A percentile compares a stretch with the other conserved stretches of the same genome.
These are phyloP conservation scores for Epichloe uncinata DNA, from an alignment of 2,329 filamentous ascomycete species.

Conservation along the genomic window DNA sequence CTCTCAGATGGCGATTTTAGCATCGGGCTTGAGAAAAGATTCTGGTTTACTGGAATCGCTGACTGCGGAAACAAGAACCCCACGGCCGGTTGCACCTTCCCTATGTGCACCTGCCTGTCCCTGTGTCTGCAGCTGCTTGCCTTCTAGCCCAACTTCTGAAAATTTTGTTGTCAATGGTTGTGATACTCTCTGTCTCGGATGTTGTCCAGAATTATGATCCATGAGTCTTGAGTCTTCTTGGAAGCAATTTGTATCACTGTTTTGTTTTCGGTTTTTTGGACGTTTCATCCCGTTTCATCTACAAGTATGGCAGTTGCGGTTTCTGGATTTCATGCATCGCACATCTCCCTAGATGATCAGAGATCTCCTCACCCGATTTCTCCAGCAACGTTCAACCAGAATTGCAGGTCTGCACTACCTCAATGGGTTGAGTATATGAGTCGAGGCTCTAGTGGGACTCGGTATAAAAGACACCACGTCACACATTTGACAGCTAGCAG, in stretches of 20 bases:
- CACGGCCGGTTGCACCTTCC: constrained; percentile 1
- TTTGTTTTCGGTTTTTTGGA: constrained; percentile 24
- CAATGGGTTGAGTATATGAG: neutral
- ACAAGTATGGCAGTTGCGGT: constrained; percentile 22
- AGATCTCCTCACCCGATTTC: neutral
- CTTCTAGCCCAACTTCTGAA: constrained; percentile 4
- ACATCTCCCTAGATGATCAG: constrained; percentile 1
- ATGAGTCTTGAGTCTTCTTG: constrained; percentile 17
- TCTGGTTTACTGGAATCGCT: neutral
- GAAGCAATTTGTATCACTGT: constrained; percentile 19
- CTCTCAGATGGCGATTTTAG: neutral
- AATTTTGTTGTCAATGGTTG: constrained; percentile 24
- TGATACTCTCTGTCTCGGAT: constrained; percentile 13
- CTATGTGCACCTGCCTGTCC: neutral
- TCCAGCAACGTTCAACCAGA: neutral
- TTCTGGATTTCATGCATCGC: constrained; percentile 11
- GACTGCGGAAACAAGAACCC: neutral
- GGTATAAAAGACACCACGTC: neutral
- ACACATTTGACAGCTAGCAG: constrained; percentile 14
- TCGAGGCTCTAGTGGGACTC: neutral
- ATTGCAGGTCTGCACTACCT: neutral
- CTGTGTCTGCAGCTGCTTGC: constrained; percentile 1
- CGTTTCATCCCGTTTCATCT: constrained; percentile 13
- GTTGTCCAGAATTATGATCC: constrained; percentile 19
- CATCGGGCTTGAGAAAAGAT: neutral